Percentiles rank a stretch among this genome's conserved stretches.
Evolutionary conservation across 2,329 filamentous ascomycete species (phyloP).

Genomic region (Cercospora sp.): DNA sequence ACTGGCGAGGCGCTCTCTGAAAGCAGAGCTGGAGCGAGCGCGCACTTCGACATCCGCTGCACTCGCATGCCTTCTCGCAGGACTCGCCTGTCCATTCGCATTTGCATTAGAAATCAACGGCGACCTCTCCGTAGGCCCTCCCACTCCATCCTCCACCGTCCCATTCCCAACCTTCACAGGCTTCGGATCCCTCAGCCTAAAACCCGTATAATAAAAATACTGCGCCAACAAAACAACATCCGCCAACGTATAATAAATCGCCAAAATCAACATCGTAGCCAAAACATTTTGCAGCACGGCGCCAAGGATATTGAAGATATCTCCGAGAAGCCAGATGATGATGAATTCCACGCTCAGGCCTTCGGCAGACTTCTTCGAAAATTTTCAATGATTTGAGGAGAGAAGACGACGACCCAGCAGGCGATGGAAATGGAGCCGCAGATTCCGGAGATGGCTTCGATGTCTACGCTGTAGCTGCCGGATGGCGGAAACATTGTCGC

Average conservation of each 20-base stretch:
- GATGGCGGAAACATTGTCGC: conserved; percentile 55
- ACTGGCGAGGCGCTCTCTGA: conserved; percentile 54
- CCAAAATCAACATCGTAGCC: conserved; percentile 74
- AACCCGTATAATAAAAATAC: conserved; percentile 94
- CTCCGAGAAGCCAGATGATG: conserved; percentile 85
- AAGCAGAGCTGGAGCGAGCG: conserved; percentile 40
- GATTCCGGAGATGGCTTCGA: conserved; percentile 89
- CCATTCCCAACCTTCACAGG: conserved; percentile 27
- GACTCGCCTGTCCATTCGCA: conserved; percentile 31
- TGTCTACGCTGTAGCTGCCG: conserved; percentile 65
- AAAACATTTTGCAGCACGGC: conserved; percentile 86
- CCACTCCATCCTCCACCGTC: conserved; percentile 27
- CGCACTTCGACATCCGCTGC: conserved; percentile 35
- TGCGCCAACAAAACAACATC: conserved; percentile 85
- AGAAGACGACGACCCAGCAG: conserved; percentile 97
- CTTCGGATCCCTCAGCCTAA: conserved; percentile 75
- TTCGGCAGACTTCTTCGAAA: conserved; percentile 79
- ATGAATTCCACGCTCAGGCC: conserved; percentile 90
- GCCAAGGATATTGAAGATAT: conserved; percentile 97
- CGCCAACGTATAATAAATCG: conserved; percentile 67
- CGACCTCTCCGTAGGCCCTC: conserved; percentile 37
- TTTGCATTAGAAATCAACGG: conserved; percentile 40
- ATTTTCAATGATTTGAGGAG: conserved; percentile 94
- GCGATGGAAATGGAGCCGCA: conserved; percentile 94
- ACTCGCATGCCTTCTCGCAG: conserved; percentile 19